A percentile compares a stretch with the other conserved stretches of the same genome.
Evolutionary conservation across 75 land plant species (phyloP).

Genomic region (Picea glauca): DNA sequence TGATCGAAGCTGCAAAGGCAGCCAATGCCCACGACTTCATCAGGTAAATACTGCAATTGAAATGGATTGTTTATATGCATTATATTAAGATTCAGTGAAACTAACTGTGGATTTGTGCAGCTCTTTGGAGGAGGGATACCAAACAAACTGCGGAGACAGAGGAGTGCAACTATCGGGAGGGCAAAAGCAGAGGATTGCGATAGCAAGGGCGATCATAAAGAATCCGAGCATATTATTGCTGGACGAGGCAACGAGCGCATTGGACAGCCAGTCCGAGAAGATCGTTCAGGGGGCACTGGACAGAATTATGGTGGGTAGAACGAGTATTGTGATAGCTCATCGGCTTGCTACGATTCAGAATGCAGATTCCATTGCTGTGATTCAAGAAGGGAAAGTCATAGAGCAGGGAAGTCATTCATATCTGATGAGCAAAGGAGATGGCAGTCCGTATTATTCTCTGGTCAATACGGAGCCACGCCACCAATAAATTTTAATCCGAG

Average conservation of each 20-base stretch:
- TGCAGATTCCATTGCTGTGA: too few relatives aligned
- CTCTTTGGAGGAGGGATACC: slow-evolving; percentile 10
- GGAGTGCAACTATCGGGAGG: slow-evolving; percentile 61
- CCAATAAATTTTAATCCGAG: too few relatives aligned
- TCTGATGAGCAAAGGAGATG: too few relatives aligned
- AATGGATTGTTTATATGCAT: too few relatives aligned
- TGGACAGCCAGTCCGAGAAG: slow-evolving; percentile 49
- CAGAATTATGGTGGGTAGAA: slow-evolving; percentile 44
- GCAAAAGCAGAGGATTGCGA: slow-evolving; percentile 55
- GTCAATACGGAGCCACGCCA: too few relatives aligned
- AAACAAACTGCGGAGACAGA: slow-evolving; percentile 47
- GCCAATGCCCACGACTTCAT: slow-evolving; percentile 73
- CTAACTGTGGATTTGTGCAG: slow-evolving; percentile 7
- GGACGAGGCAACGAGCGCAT: slow-evolving; percentile 58
- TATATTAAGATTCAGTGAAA: background rate
- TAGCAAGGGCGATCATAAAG: slow-evolving; percentile 46
- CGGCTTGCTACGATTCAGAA: too few relatives aligned
- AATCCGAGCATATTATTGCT: slow-evolving; percentile 47
- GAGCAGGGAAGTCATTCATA: too few relatives aligned
- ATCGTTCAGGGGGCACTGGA: slow-evolving; percentile 54
- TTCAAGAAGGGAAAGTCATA: background rate
- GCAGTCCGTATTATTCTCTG: too few relatives aligned
- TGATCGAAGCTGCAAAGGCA: slow-evolving; percentile 62
- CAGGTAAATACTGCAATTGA: slow-evolving; percentile 30
- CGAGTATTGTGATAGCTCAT: background rate